Conservation (phyloP, 2,329 filamentous ascomycete species). For the Cladosporium velox region DNA sequence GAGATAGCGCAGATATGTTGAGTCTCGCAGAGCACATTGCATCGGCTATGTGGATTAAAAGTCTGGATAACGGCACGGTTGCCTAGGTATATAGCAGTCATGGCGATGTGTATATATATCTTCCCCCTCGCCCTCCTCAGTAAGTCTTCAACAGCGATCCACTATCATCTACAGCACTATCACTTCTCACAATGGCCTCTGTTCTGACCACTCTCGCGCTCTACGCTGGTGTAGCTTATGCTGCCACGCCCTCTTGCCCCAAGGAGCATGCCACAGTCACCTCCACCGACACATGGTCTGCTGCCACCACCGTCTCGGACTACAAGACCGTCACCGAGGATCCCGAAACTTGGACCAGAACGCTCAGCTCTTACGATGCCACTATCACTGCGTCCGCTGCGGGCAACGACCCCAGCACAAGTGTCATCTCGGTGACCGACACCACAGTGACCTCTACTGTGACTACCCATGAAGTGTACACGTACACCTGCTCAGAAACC, state of each 20-base stretch:
- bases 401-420: background rate
- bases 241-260: background rate
- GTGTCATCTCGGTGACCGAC: background rate
- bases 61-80: background rate
- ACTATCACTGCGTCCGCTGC: constrained; percentile 1
- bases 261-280: constrained; percentile 3
- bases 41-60: background rate
- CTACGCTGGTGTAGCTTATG: constrained; percentile 1
- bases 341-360: constrained; percentile 1
- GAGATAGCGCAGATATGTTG: background rate
- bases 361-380: constrained; percentile 1
- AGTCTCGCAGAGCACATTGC: background rate
- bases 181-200: background rate
- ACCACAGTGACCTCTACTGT: constrained; percentile 4
- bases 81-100: background rate
- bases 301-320: background rate
- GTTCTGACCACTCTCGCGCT: background rate
- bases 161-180: background rate
- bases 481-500: background rate
- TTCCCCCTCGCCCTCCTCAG: background rate
- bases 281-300: background rate
- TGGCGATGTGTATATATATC: background rate
- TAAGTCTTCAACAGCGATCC: background rate
- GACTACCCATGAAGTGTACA: background rate
- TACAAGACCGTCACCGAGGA: background rate